Conservation (phyloP, 176 grass and related monocot genomes). For the Juncus inflexus region DNA sequence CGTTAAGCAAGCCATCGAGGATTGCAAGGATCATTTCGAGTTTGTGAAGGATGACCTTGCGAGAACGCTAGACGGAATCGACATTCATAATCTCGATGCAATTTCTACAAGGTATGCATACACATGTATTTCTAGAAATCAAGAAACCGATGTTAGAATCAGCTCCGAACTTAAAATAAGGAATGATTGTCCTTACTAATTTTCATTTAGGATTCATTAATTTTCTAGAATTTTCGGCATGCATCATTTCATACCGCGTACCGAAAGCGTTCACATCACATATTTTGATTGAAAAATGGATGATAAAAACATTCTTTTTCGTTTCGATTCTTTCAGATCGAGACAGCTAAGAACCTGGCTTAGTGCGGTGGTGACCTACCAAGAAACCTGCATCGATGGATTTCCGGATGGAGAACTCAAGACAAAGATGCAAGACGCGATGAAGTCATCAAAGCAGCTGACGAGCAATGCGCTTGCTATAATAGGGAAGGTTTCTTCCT, state of each 20-base stretch:
- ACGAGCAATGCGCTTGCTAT: slow-evolving; percentile 82
- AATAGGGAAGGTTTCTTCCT: slow-evolving; percentile 41
- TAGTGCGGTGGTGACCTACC: slow-evolving; percentile 62
- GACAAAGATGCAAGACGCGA: slow-evolving; percentile 51
- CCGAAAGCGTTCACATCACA: not conserved
- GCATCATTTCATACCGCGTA: too few species aligned
- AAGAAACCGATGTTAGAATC: too few species aligned
- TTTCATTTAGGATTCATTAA: too few species aligned
- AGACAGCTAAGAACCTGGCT: slow-evolving; percentile 67
- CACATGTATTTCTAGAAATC: not conserved
- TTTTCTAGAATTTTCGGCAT: too few species aligned
- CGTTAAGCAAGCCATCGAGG: slow-evolving; percentile 48
- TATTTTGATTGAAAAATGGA: not conserved
- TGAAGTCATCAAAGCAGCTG: slow-evolving; percentile 47
- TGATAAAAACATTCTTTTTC: not conserved
- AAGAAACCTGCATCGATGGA: slow-evolving; percentile 83
- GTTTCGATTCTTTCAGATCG: slow-evolving; percentile 2
- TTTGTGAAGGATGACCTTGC: slow-evolving; percentile 48
- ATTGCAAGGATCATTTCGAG: slow-evolving; percentile 57
- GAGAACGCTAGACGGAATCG: slow-evolving; percentile 38
- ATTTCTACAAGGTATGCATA: slow-evolving; percentile 22
- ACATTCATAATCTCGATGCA: slow-evolving; percentile 31
- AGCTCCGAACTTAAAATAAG: too few species aligned
- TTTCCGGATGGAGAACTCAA: slow-evolving; percentile 80
- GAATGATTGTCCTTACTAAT: too few species aligned